phyloP scores from a whole-genome alignment of 2,329 filamentous ascomycete species.

The Fusarium secorum region DNA sequence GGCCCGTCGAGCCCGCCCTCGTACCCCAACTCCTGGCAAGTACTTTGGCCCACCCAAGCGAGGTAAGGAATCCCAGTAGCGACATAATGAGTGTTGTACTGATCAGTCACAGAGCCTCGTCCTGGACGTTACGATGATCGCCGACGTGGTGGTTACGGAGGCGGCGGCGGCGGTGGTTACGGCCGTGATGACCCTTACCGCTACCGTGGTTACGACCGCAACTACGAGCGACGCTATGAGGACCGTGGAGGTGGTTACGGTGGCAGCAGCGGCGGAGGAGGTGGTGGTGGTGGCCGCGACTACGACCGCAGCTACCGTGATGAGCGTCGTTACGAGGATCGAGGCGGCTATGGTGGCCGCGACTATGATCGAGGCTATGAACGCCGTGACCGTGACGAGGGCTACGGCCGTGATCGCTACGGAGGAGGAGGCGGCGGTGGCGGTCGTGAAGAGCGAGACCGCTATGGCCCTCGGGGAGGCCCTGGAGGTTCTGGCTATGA shows the following conservation, averaged over 20 bases:
- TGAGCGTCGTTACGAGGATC: conserved; percentile 57
- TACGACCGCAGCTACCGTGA: conserved; percentile 62
- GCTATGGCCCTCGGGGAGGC: conserved; percentile 50
- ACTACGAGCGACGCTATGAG: conserved; percentile 57
- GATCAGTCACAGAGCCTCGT: conserved; percentile 47
- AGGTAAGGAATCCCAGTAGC: conserved; percentile 65
- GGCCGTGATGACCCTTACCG: conserved; percentile 67
- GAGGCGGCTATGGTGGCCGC: conserved; percentile 57
- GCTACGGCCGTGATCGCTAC: conserved; percentile 50
- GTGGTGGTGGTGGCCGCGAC: conserved; percentile 46
- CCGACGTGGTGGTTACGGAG: conserved; percentile 66
- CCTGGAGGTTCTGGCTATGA: conserved; percentile 57
- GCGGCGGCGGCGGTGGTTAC: conserved; percentile 53
- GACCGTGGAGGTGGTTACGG: conserved; percentile 55
- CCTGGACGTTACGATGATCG: conserved; percentile 65
- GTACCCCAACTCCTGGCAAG: conserved; percentile 96
- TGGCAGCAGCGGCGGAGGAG: conserved; percentile 48
- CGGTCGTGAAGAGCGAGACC: conserved; percentile 57
- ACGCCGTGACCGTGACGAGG: conserved; percentile 54
- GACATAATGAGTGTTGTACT: conserved; percentile 5
- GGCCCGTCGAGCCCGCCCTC: conserved; percentile 91
- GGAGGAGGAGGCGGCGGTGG: conserved; percentile 42
- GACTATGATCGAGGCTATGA: conserved; percentile 66
- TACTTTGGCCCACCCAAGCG: conserved; percentile 99
- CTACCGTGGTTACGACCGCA: conserved; percentile 57